These are phyloP conservation scores for Trichoderma koningii DNA, from an alignment of 2,329 filamentous ascomycete genomes.

Conservation along the genomic window DNA sequence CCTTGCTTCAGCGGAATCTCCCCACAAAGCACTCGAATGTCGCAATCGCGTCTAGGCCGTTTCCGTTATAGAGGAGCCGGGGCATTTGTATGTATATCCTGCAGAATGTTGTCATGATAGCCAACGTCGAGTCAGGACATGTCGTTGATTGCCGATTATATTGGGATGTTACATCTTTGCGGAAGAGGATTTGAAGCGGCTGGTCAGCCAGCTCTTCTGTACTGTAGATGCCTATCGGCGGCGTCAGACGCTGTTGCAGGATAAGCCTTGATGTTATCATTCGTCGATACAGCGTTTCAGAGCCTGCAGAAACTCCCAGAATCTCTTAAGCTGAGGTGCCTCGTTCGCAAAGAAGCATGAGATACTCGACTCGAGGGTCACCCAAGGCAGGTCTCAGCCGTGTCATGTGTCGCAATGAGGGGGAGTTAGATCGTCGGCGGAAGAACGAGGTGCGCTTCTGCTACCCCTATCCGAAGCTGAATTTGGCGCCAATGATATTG, in stretches of 20 bases:
- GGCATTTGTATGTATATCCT: no score
- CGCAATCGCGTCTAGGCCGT: conserved; percentile 23
- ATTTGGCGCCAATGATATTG: not conserved
- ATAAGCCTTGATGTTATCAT: not conserved
- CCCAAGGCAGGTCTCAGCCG: conserved; percentile 7
- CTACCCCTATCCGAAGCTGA: not conserved
- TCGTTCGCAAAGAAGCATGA: not conserved
- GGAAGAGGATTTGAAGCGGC: not conserved
- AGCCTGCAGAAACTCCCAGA: not conserved
- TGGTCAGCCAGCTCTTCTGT: not conserved
- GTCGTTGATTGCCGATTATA: not conserved
- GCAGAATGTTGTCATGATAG: not conserved
- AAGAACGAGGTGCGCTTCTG: not conserved
- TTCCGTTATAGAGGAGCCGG: conserved; percentile 14
- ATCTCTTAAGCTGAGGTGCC: not conserved
- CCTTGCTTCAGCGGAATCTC: conserved; percentile 9
- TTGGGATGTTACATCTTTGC: not conserved
- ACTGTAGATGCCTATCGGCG: not conserved
- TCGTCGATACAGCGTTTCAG: no score
- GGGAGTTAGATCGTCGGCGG: not conserved
- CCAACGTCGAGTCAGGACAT: not conserved
- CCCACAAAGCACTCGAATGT: conserved; percentile 24
- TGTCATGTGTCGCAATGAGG: conserved; percentile 13
- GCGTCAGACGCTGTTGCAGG: not conserved
- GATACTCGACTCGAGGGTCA: not conserved